Percentiles rank a stretch among this genome's conserved stretches.
phyloP scores from a whole-genome alignment of 352 stramenopile species.

The Globisporangium carolinianum region DNA sequence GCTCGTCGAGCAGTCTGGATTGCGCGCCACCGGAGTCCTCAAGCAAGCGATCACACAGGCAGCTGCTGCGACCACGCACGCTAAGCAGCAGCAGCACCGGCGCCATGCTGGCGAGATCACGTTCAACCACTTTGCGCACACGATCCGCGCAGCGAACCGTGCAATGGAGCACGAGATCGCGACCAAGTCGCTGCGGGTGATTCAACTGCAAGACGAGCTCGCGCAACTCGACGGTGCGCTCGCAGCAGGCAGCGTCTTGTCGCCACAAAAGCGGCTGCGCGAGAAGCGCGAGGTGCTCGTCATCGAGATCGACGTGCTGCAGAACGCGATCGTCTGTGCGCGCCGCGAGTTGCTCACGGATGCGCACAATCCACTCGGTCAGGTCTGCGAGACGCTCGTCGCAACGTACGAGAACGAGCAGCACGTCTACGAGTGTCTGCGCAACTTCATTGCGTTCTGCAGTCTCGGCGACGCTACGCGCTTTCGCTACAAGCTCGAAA shows the following conservation, averaged over 20 bases:
- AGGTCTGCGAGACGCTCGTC: constrained; percentile 54
- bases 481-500: constrained; percentile 51
- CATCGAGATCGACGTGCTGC: constrained; percentile 57
- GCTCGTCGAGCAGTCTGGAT: constrained; percentile 41
- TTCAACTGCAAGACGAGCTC: constrained; percentile 35
- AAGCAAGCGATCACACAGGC: constrained; percentile 41
- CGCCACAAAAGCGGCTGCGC: constrained; percentile 6
- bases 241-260: background rate
- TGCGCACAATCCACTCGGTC: constrained; percentile 32
- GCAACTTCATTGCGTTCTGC: constrained; percentile 52
- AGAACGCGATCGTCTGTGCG: constrained; percentile 33
- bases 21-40: constrained; percentile 36
- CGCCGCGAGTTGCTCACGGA: constrained; percentile 50
- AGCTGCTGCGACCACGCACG: constrained; percentile 31
- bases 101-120: constrained; percentile 51
- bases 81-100: constrained; percentile 3
- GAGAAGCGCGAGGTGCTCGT: constrained; percentile 20
- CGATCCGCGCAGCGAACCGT: constrained; percentile 59
- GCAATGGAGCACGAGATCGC: constrained; percentile 59
- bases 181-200: constrained; percentile 40
- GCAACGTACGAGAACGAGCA: constrained; percentile 68
- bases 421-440: constrained; percentile 62
- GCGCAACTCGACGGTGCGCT: constrained; percentile 1
- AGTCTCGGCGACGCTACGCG: constrained; percentile 29
- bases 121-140: constrained; percentile 47